Conservation (phyloP, 1,284 basidiomycete genomes). For the Ustilago trichophora region DNA sequence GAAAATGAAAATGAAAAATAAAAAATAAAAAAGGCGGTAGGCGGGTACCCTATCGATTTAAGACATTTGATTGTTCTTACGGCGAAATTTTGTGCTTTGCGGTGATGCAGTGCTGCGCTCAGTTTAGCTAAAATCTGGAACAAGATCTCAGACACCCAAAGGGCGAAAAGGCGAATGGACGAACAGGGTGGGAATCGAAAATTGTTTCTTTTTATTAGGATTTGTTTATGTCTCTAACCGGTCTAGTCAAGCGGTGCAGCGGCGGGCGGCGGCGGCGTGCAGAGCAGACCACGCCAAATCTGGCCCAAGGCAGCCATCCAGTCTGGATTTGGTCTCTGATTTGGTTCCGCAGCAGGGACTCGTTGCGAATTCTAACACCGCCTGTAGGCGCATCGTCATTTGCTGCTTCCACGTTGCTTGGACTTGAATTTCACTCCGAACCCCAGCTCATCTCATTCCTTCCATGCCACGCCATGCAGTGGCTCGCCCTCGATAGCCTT, state of each 20-base stretch:
- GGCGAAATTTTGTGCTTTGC: background rate
- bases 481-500: too few species aligned
- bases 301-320: too few species aligned
- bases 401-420: background rate
- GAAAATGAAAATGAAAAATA: background rate
- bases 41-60: conserved; percentile 3
- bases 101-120: background rate
- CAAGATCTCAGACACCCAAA: conserved; percentile 5
- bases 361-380: conserved; percentile 2
- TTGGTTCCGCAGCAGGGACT: too few species aligned
- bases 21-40: background rate
- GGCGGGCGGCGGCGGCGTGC: background rate
- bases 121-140: background rate
- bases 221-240: too few species aligned
- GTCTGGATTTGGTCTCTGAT: too few species aligned
- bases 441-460: too few species aligned
- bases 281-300: too few species aligned
- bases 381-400: conserved; percentile 3
- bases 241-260: background rate
- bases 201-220: too few species aligned
- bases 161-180: too few species aligned
- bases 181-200: too few species aligned
- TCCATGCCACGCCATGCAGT: too few species aligned
- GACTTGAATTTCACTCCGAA: background rate
- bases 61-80: conserved; percentile 3